Evolutionary conservation across 345 rosid genomes (phyloP).

Genomic region (Kernera saxatilis): DNA sequence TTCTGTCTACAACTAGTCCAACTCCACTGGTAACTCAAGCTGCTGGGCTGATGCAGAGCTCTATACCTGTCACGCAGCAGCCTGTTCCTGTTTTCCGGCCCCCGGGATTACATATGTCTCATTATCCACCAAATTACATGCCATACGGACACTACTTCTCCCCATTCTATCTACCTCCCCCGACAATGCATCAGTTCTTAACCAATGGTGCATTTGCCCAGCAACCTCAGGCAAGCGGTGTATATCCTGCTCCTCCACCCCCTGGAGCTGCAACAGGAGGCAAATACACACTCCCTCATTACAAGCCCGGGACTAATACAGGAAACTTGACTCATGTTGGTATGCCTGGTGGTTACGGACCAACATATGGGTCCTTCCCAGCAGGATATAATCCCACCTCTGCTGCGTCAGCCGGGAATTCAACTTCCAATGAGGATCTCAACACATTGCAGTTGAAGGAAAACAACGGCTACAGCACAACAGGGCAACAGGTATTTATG

Average conservation of each 20-base stretch:
- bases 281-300: slow-evolving; percentile 74
- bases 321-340: slow-evolving; percentile 65
- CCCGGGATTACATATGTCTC: slow-evolving; percentile 76
- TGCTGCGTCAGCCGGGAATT: slow-evolving; percentile 60
- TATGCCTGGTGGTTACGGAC: slow-evolving; percentile 75
- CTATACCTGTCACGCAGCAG: slow-evolving; percentile 73
- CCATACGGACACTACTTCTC: slow-evolving; percentile 74
- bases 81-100: slow-evolving; percentile 79
- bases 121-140: slow-evolving; percentile 77
- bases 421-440: slow-evolving; percentile 69
- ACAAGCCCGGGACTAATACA: slow-evolving; percentile 66
- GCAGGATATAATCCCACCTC: slow-evolving; percentile 70
- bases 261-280: slow-evolving; percentile 60
- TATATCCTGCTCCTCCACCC: slow-evolving; percentile 70
- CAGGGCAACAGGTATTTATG: slow-evolving; percentile 62
- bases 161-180: slow-evolving; percentile 74
- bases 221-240: slow-evolving; percentile 71
- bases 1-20: slow-evolving; percentile 59
- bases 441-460: slow-evolving; percentile 74
- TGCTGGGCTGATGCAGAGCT: slow-evolving; percentile 75
- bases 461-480: slow-evolving; percentile 59
- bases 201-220: slow-evolving; percentile 78
- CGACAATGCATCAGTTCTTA: slow-evolving; percentile 69
- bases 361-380: slow-evolving; percentile 62
- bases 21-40: slow-evolving; percentile 76